Percentiles rank a stretch among this genome's conserved stretches.
Conservation (phyloP, 768 basidiomycete genomes). For the Termitomyces sp. region DNA sequence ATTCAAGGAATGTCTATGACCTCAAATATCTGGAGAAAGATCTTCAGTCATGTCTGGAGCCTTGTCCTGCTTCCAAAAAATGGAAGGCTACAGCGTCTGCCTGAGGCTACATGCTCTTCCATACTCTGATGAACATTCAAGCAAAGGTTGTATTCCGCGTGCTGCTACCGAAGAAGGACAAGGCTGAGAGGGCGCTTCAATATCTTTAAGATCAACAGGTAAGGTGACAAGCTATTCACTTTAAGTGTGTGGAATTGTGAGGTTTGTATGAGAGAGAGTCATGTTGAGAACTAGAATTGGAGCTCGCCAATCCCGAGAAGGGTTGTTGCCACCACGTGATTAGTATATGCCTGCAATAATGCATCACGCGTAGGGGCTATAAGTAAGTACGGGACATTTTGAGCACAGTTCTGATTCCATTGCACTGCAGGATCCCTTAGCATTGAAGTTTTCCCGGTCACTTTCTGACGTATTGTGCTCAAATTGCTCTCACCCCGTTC, state of each 20-base stretch:
- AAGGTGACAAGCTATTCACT: not conserved
- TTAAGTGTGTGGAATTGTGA: no score
- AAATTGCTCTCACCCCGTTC: no score
- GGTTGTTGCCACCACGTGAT: not conserved
- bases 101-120: not conserved
- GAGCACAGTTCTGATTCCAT: no score
- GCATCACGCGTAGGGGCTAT: no score
- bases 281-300: no score
- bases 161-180: not conserved
- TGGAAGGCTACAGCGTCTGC: not conserved
- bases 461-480: not conserved
- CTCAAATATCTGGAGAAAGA: not conserved
- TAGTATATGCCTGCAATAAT: not conserved
- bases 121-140: not conserved
- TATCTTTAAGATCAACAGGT: not conserved
- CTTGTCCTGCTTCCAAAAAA: not conserved
- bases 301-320: no score
- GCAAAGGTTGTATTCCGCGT: not conserved
- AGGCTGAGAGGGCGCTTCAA: not conserved
- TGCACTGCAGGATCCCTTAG: not conserved
- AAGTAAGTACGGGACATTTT: no score
- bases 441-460: not conserved
- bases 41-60: not conserved
- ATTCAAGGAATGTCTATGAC: not conserved
- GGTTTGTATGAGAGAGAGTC: not conserved